Evolutionary conservation across 169 alveolate genomes (phyloP).

Genomic region (Cryptosporidium xiaoi): DNA sequence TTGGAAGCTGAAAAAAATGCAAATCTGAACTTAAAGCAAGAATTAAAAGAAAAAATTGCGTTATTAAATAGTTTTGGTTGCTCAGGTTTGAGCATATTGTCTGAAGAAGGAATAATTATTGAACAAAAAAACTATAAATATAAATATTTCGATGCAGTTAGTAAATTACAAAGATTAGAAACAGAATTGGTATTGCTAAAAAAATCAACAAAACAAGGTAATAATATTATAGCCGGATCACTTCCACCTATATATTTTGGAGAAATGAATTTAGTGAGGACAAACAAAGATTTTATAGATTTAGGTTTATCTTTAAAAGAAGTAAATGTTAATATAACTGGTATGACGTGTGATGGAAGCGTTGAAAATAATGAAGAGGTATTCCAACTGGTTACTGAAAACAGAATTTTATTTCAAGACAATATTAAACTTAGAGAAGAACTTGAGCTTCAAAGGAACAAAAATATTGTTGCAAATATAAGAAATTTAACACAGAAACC

Average conservation of each 20-base stretch:
- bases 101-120: neutral
- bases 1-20: constrained; percentile 57
- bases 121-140: constrained; percentile 57
- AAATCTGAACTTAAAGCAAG: constrained; percentile 18
- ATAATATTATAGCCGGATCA: neutral
- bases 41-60: constrained; percentile 6
- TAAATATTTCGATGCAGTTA: constrained; percentile 61
- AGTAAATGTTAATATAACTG: constrained; percentile 2
- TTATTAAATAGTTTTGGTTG: neutral
- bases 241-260: constrained; percentile 53
- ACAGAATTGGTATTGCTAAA: constrained; percentile 22
- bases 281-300: neutral
- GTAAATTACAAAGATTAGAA: constrained; percentile 39
- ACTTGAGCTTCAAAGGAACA: constrained; percentile 41
- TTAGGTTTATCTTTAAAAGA: neutral
- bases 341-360: neutral
- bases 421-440: constrained; percentile 38
- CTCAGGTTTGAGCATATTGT: constrained; percentile 6
- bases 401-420: constrained; percentile 6
- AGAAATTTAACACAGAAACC: constrained; percentile 59
- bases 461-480: constrained; percentile 43
- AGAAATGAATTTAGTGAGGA: neutral
- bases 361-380: neutral
- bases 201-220: neutral
- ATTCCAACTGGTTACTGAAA: constrained; percentile 31